These are phyloP conservation scores for Babesia ovata DNA, from an alignment of 169 alveolate species.

Conservation along the genomic window DNA sequence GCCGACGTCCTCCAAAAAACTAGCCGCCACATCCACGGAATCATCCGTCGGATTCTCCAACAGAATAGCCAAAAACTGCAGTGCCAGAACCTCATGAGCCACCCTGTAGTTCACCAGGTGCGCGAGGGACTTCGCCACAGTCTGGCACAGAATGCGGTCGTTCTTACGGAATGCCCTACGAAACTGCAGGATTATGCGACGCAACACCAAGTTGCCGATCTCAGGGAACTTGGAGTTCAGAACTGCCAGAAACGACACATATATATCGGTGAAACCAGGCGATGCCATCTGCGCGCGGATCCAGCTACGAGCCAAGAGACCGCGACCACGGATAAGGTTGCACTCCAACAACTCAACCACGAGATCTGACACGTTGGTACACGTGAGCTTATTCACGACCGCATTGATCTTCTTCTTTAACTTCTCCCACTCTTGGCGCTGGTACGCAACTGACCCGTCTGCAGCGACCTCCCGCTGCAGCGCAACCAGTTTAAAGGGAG, in stretches of 20 bases:
- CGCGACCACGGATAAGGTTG: slow-evolving; percentile 97
- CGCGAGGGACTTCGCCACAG: slow-evolving; percentile 95
- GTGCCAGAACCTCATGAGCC: slow-evolving; percentile 91
- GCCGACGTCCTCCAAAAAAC: slow-evolving; percentile 91
- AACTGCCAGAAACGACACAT: slow-evolving; percentile 95
- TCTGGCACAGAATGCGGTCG: slow-evolving; percentile 93
- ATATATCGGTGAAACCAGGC: slow-evolving; percentile 95
- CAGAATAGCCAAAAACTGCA: slow-evolving; percentile 91
- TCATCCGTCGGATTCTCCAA: slow-evolving; percentile 96
- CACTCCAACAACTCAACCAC: slow-evolving; percentile 93
- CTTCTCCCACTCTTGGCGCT: slow-evolving; percentile 97
- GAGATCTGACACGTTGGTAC: slow-evolving; percentile 83
- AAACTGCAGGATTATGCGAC: slow-evolving; percentile 91
- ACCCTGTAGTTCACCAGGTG: slow-evolving; percentile 91
- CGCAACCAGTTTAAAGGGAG: slow-evolving; percentile 94
- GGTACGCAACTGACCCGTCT: slow-evolving; percentile 88
- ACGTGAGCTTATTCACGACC: slow-evolving; percentile 92
- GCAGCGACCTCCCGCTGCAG: slow-evolving; percentile 90
- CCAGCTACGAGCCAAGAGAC: slow-evolving; percentile 94
- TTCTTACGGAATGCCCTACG: slow-evolving; percentile 89
- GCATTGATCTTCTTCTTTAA: slow-evolving; percentile 94
- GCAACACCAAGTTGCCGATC: slow-evolving; percentile 92
- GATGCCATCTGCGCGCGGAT: slow-evolving; percentile 98
- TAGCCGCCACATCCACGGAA: slow-evolving; percentile 94
- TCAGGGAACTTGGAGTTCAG: slow-evolving; percentile 98